These are phyloP conservation scores for Aspergillus sp. DNA, from an alignment of 2,329 filamentous ascomycete species.

Conservation along the genomic window DNA sequence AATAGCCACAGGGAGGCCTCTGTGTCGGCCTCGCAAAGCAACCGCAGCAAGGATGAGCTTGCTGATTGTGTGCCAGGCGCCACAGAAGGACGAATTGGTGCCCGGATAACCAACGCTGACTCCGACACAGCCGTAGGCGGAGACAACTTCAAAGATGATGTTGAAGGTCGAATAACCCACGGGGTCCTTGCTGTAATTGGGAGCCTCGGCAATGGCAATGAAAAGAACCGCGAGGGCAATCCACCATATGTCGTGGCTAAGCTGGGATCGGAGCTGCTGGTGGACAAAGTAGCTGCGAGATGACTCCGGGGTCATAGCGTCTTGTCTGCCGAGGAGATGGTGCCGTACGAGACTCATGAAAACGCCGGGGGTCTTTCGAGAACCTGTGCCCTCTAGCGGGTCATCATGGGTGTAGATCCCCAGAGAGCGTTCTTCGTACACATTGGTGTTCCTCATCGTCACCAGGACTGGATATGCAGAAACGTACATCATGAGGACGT, in stretches of 20 bases:
- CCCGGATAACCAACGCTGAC: constrained; percentile 56
- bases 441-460: constrained; percentile 60
- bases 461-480: constrained; percentile 36
- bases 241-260: constrained; percentile 67
- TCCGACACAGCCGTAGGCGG: constrained; percentile 61
- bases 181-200: constrained; percentile 52
- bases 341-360: constrained; percentile 26
- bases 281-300: constrained; percentile 50
- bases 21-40: constrained; percentile 56
- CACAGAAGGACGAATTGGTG: constrained; percentile 55
- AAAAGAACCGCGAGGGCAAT: constrained; percentile 60
- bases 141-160: constrained; percentile 48
- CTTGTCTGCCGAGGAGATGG: constrained; percentile 23
- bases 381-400: constrained; percentile 14
- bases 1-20: constrained; percentile 56
- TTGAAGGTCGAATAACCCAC: constrained; percentile 58
- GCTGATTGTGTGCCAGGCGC: constrained; percentile 53
- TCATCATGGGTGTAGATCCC: constrained; percentile 45
- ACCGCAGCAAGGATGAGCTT: constrained; percentile 59
- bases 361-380: constrained; percentile 19
- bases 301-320: constrained; percentile 18
- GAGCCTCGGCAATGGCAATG: constrained; percentile 60
- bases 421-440: constrained; percentile 67
- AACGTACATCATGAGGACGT: constrained; percentile 41
- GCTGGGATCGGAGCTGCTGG: constrained; percentile 61